phyloP scores from a whole-genome alignment of 208 protist species.

The Lotmaria passim region DNA sequence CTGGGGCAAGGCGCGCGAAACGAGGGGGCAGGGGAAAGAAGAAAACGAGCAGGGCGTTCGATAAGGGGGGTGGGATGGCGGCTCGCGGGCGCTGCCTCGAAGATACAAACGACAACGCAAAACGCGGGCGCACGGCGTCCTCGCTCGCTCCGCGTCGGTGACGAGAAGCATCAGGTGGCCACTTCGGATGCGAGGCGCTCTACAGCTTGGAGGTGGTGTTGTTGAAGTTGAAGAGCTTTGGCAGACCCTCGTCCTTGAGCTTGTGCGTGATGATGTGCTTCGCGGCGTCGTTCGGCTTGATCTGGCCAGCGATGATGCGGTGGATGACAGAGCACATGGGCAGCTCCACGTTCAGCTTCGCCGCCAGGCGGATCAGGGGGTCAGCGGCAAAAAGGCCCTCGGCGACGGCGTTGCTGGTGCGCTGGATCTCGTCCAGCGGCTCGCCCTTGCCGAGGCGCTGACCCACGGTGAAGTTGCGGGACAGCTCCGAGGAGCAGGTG shows the following conservation, averaged over 20 bases:
- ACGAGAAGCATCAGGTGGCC: too few species aligned
- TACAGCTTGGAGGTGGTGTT: conserved; percentile 28
- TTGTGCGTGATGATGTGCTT: conserved; percentile 26
- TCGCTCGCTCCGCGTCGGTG: too few species aligned
- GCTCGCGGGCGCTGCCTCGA: too few species aligned
- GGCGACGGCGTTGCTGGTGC: conserved; percentile 66
- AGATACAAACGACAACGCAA: too few species aligned
- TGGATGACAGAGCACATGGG: conserved; percentile 71
- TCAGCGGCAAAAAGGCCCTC: conserved; percentile 78
- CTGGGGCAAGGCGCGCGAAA: too few species aligned
- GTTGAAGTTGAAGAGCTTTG: conserved; percentile 30
- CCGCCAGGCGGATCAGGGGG: conserved; percentile 60
- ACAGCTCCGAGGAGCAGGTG: conserved; percentile 86
- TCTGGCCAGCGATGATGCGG: conserved; percentile 57
- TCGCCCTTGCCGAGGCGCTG: conserved; percentile 76
- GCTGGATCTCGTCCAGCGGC: conserved; percentile 60
- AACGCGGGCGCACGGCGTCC: too few species aligned
- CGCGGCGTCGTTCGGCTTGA: conserved; percentile 34
- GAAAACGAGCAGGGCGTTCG: too few species aligned
- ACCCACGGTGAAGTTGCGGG: conserved; percentile 87
- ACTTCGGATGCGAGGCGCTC: too few species aligned
- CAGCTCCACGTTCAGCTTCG: conserved; percentile 50
- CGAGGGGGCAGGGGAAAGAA: too few species aligned
- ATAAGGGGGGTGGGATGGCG: too few species aligned
- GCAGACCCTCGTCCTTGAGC: conserved; percentile 65